Base-by-base conservation (phyloP, 768 basidiomycete genomes). In the Mycena latifolia region DNA sequence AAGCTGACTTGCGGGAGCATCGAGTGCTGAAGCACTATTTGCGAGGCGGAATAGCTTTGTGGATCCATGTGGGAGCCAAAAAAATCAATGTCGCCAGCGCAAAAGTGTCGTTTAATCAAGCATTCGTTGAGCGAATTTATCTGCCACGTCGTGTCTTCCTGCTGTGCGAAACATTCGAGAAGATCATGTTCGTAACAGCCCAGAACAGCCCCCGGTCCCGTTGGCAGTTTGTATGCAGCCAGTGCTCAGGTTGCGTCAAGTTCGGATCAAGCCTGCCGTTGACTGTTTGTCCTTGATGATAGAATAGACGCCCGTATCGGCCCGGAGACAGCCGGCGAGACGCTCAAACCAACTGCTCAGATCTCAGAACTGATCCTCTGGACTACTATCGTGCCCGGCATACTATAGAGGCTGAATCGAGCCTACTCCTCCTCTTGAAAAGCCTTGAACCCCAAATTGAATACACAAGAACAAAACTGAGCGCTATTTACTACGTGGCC, bases 141-240 rank as follows among this genome's bases (percentile, higher is more conserved):
- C n/a, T 59, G 64, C 57, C 64, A 65, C 57, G 63, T 65, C 63
- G 63, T 48, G 63, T n/a, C 41, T 37, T 37, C 45, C 25, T 15
- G 37, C 37, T 39, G 37, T 39, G 37, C 37, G 17, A 39, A 9
- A 39, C 5, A 6, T 45, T 43, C 35, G n/a, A 51, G 35, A 63
- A 64, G 48, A 64, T 65, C 52, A 54, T 65, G 56, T 54, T 46
- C 63, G 63, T 64, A 57, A 64, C 50, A 43, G 55, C 11, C 25
- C 31, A 33, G 31, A 33, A 33, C 3, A 5, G n/a, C n/a, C n/a
- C n/a, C n/a, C 33, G 14, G 33, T 35, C 14, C 33, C 6, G 33
- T 12, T 52, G 48, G 61, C 52, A 28, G 61, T 39, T 31, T 18
- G 39, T 52, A 10, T 39, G 18, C 7, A 39, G n/a, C n/a, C n/a